phyloP scores from a whole-genome alignment of 1,139 yeast genomes.

The Yamadazyma atmosphaerica region DNA sequence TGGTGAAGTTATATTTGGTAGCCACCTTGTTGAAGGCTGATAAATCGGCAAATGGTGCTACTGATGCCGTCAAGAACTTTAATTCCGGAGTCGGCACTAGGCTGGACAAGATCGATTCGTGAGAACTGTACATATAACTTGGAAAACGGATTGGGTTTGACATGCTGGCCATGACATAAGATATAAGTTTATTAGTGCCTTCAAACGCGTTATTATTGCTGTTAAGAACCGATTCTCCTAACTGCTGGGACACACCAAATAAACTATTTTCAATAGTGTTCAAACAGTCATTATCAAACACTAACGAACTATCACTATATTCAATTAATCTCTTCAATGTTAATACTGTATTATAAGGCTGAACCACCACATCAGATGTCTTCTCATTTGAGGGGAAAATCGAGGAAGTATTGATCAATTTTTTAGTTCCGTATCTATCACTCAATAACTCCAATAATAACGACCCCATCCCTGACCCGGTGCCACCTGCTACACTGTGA shows the following conservation, averaged over 20 bases:
- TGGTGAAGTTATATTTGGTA: slow-evolving; percentile 45
- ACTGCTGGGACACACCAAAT: slow-evolving; percentile 33
- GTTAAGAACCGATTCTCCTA: slow-evolving; percentile 10
- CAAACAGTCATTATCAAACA: slow-evolving; percentile 87
- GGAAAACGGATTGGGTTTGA: slow-evolving; percentile 92
- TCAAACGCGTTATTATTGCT: slow-evolving; percentile 45
- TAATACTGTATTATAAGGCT: slow-evolving; percentile 87
- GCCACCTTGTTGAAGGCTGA: slow-evolving; percentile 20
- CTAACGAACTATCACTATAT: slow-evolving; percentile 80
- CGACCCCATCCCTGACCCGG: slow-evolving; percentile 96
- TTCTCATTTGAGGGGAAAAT: slow-evolving; percentile 78
- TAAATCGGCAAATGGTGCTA: slow-evolving; percentile 69
- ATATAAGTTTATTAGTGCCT: slow-evolving; percentile 81
- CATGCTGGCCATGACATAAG: slow-evolving; percentile 80
- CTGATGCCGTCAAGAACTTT: slow-evolving; percentile 83
- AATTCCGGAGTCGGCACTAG: slow-evolving; percentile 87
- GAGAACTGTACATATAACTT: slow-evolving; percentile 84
- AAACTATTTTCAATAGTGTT: slow-evolving; percentile 60
- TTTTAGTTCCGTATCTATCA: slow-evolving; percentile 79
- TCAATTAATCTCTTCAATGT: slow-evolving; percentile 81
- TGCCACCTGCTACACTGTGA: slow-evolving; percentile 98
- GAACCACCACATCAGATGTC: slow-evolving; percentile 93
- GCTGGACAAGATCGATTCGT: slow-evolving; percentile 79
- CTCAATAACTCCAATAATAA: slow-evolving; percentile 71
- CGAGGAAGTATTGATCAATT: slow-evolving; percentile 79